Base-by-base conservation (phyloP, 2,329 filamentous ascomycete species). In the Paraphoma chrysanthemicola region DNA sequence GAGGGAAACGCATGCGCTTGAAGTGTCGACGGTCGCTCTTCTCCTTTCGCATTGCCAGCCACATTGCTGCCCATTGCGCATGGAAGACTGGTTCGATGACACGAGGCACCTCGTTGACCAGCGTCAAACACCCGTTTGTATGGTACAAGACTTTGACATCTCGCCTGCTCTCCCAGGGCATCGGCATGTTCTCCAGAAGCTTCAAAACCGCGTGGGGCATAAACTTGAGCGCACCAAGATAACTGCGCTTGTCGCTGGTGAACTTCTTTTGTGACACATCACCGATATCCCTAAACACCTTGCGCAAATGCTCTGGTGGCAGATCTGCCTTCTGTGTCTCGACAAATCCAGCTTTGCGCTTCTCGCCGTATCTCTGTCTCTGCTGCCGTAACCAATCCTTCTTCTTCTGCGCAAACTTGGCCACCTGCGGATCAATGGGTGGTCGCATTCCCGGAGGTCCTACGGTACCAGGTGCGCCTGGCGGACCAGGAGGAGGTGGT, bases 181-280 rank as follows among this genome's bases (percentile, higher is more conserved):
- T 99, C 4, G 95, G 95, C 95, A 99, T 99, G 71, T 99, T 99
- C 81, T 99, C 95, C 54, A 99, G 79, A 23, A 99, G 85, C 82
- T 99, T 99, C 80, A 99, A 81, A 10, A 99, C 95, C 6, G 95
- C 95, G 75, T 99, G 95, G 1, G 95, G 95, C 95, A 99, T 99
- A 81, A 97, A 99, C 80, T 99, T 99, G 62, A 99, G 81, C 33
- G 96, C 95, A 61, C 96, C 96, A 46, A 99, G 85, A 77, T 99
- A 99, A 79, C 93, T 97, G 67, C 95, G 88, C 85, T 99, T 99
- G 82, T 99, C 95, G 73, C 90, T 97, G 66, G 92, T 97, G 82
- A 97, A 99, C 78, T 97, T 98, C 83, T 97, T 98, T 79, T 99
- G 96, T 51, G 94, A 98, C 48, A 99, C 94, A 83, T 99, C 95